A percentile compares a stretch with the other conserved stretches of the same genome.
Evolutionary conservation across 768 basidiomycete genomes (phyloP).

Genomic region (Lentinus tigrinus): DNA sequence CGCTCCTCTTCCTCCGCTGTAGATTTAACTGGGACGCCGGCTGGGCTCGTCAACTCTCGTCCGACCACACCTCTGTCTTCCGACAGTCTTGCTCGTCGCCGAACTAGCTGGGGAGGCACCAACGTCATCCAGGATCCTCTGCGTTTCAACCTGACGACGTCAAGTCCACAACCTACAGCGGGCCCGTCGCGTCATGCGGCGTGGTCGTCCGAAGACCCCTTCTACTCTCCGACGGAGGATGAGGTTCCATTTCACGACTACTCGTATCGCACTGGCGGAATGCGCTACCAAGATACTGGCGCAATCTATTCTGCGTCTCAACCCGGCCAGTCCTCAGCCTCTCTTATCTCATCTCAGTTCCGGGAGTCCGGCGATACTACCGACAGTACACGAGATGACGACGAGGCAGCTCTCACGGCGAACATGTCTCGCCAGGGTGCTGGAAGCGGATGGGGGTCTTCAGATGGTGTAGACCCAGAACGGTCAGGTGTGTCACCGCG

Average conservation of each 20-base stretch:
- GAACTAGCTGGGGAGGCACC: conserved; percentile 56
- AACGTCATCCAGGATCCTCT: conserved; percentile 50
- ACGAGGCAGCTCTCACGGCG: conserved; percentile 55
- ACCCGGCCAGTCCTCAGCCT: conserved; percentile 50
- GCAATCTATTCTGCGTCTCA: conserved; percentile 43
- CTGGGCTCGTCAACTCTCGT: conserved; percentile 41
- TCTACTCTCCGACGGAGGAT: conserved; percentile 43
- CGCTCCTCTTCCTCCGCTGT: conserved; percentile 54
- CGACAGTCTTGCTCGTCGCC: conserved; percentile 48
- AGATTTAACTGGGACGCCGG: conserved; percentile 47
- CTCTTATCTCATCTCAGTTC: conserved; percentile 42
- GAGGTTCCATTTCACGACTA: conserved; percentile 34
- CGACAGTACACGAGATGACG: conserved; percentile 53
- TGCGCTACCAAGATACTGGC: conserved; percentile 16
- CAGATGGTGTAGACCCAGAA: conserved; percentile 47
- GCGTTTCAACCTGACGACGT: conserved; percentile 34
- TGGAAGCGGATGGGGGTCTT: conserved; percentile 28
- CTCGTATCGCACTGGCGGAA: conserved; percentile 16
- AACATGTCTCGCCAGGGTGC: conserved; percentile 44
- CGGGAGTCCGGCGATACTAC: conserved; percentile 30
- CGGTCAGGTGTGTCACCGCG: conserved; percentile 34
- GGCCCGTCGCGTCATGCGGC: conserved; percentile 25
- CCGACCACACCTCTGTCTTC: conserved; percentile 50
- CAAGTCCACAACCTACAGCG: conserved; percentile 23
- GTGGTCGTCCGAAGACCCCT: conserved; percentile 46